Evolutionary conservation across 129 eudicot species (phyloP).

Genomic region (Artemisia annua): DNA sequence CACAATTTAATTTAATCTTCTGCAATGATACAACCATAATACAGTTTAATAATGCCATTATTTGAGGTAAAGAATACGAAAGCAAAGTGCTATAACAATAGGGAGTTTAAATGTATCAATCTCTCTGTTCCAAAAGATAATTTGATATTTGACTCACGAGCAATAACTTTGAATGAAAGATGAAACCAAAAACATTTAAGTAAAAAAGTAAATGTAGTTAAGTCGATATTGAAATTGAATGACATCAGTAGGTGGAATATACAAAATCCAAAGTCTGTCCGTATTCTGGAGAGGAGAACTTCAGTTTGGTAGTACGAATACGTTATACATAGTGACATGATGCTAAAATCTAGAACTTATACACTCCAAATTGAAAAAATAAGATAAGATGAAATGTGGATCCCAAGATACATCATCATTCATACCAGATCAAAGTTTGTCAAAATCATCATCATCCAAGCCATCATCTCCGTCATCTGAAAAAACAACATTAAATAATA

Average conservation of each 20-base stretch:
- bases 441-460: constrained; percentile 88
- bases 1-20: constrained; percentile 7
- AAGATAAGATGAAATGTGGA: constrained; percentile 14
- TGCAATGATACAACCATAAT: constrained; percentile 9
- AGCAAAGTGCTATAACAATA: background rate
- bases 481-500: constrained; percentile 20
- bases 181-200: too few species aligned
- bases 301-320: background rate
- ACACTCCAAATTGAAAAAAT: background rate
- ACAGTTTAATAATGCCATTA: background rate
- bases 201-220: too few species aligned
- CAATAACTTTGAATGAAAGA: too few species aligned
- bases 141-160: background rate
- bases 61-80: background rate
- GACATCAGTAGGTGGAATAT: constrained; percentile 6
- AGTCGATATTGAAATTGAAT: too few species aligned
- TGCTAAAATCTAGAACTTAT: constrained; percentile 3
- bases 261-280: background rate
- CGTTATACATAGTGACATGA: background rate
- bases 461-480: constrained; percentile 82
- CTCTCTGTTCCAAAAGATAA: background rate
- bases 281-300: background rate
- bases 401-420: background rate
- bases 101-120: background rate
- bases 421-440: constrained; percentile 78